A percentile compares a stretch with the other conserved stretches of the same genome.
Evolutionary conservation across 768 basidiomycete species (phyloP).

Genomic region (Termitomyces sp.): DNA sequence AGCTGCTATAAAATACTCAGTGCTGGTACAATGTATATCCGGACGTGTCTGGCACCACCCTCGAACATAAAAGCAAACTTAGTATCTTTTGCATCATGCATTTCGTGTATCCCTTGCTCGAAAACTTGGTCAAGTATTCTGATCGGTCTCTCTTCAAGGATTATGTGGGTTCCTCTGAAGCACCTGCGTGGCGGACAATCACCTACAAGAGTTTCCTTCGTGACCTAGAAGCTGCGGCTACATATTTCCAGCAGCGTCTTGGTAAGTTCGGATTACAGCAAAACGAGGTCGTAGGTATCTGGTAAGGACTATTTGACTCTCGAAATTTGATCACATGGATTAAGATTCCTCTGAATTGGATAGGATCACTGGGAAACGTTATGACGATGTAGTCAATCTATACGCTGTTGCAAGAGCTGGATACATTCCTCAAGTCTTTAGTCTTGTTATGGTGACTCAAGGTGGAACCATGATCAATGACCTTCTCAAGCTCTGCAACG

Average conservation of each 20-base stretch:
- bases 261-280: neutral
- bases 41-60: neutral
- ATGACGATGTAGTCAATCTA: conserved; percentile 4
- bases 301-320: neutral
- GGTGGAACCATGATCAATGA: conserved; percentile 5
- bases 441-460: neutral
- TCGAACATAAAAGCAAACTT: neutral
- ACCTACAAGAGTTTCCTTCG: neutral
- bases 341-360: neutral
- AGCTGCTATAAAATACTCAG: neutral
- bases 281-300: conserved; percentile 4
- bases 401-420: conserved; percentile 5
- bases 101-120: conserved; percentile 7
- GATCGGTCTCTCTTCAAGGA: conserved; percentile 5
- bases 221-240: neutral
- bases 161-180: neutral
- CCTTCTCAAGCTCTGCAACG: neutral
- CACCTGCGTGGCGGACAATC: conserved; percentile 7
- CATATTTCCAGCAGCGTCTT: neutral
- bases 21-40: neutral
- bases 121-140: conserved; percentile 2
- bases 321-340: too few species aligned
- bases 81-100: neutral
- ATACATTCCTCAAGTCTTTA: conserved; percentile 7
- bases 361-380: conserved; percentile 3